These are phyloP conservation scores for Coemansia sp. DNA, from an alignment of 192 early-diverging fungal species.

Conservation along the genomic window DNA sequence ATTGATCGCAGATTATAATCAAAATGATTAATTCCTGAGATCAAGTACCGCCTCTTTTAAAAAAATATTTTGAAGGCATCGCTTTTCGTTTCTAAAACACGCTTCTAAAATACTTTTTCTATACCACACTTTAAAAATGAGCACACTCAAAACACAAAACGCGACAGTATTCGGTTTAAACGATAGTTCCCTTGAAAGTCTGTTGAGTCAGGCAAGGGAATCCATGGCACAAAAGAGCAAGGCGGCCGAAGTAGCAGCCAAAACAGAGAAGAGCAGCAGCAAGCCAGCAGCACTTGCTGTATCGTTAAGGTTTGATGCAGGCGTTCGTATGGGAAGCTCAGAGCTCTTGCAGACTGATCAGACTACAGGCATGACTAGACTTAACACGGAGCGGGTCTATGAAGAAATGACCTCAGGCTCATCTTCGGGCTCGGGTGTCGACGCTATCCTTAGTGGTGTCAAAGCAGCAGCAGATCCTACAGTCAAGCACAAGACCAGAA, in stretches of 20 bases:
- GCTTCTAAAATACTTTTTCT: background rate
- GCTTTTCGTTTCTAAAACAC: background rate
- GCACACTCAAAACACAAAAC: background rate
- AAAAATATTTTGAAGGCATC: background rate
- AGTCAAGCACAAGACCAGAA: slow-evolving; percentile 18
- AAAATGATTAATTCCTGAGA: background rate
- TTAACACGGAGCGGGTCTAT: slow-evolving; percentile 12
- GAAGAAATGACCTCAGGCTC: background rate
- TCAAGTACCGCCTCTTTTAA: background rate
- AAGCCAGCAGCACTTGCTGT: slow-evolving; percentile 18
- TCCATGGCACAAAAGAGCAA: slow-evolving; percentile 12
- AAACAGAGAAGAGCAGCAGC: background rate
- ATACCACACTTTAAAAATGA: background rate
- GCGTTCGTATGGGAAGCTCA: background rate
- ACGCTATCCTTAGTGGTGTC: slow-evolving; percentile 4
- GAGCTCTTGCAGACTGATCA: slow-evolving; percentile 13
- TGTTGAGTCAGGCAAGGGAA: slow-evolving; percentile 43
- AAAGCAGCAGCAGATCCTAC: slow-evolving; percentile 33
- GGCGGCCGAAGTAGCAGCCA: slow-evolving; percentile 1
- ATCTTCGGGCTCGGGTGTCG: background rate
- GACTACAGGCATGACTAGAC: slow-evolving; percentile 25
- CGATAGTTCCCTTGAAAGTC: slow-evolving; percentile 32
- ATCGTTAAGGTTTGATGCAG: slow-evolving; percentile 24
- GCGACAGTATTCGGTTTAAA: slow-evolving; percentile 5
- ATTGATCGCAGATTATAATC: background rate